These are phyloP conservation scores for Podospora pseudopauciseta DNA, from an alignment of 495 filamentous ascomycete species.

Conservation along the genomic window DNA sequence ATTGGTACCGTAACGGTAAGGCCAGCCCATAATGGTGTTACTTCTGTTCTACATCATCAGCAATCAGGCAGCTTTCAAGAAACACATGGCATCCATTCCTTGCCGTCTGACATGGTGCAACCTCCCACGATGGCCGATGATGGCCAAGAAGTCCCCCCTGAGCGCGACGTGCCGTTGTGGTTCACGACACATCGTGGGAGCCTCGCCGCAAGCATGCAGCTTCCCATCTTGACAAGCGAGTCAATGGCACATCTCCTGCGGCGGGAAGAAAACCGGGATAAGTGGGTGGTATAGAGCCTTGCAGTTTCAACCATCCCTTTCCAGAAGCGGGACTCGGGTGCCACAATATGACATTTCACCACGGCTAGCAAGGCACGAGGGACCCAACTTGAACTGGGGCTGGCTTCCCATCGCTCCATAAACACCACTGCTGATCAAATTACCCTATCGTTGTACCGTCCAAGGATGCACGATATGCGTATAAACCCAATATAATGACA, in stretches of 20 bases:
- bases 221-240: no score
- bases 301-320: background rate
- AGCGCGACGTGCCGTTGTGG: background rate
- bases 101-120: background rate
- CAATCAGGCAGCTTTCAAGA: background rate
- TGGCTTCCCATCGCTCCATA: background rate
- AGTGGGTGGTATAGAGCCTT: background rate
- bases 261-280: no score
- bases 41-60: background rate
- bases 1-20: background rate
- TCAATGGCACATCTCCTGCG: no score
- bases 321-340: background rate
- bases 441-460: background rate
- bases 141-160: background rate
- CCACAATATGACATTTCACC: background rate
- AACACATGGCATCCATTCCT: background rate
- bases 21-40: background rate
- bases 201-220: no score
- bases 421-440: background rate
- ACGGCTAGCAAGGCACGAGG: background rate
- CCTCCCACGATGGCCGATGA: background rate
- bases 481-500: conserved; percentile 1
- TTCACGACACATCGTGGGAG: no score
- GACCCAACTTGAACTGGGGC: background rate
- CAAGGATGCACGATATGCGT: background rate